A percentile compares a stretch with the other conserved stretches of the same genome.
These are phyloP conservation scores for Anthostomella pinea DNA, from an alignment of 2,329 filamentous ascomycete genomes.

Conservation along the genomic window DNA sequence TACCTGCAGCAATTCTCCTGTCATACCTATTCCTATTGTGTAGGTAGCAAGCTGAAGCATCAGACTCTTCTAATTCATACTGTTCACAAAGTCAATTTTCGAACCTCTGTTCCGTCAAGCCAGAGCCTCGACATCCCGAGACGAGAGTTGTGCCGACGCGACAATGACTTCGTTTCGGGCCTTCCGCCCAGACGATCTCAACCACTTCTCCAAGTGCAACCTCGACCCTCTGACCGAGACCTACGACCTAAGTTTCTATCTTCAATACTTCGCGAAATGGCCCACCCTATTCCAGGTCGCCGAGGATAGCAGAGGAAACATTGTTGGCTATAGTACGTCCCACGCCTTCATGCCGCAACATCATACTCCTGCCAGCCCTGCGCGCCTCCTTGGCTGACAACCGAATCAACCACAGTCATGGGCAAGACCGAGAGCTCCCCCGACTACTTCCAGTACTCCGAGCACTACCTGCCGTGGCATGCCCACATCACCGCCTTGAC, in stretches of 20 bases:
- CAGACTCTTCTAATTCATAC: too few relatives aligned
- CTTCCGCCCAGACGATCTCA: conserved; percentile 79
- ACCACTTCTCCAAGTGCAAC: conserved; percentile 91
- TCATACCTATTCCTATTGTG: too few relatives aligned
- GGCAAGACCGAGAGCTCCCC: conserved; percentile 92
- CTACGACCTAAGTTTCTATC: conserved; percentile 92
- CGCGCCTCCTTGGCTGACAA: too few relatives aligned
- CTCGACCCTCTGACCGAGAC: conserved; percentile 97
- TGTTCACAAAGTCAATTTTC: conserved; percentile 6
- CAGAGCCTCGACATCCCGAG: too few relatives aligned
- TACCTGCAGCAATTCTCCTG: too few relatives aligned
- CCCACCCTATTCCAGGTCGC: conserved; percentile 91
- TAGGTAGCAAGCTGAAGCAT: too few relatives aligned
- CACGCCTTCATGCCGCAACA: background rate
- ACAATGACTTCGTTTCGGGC: conserved; percentile 80
- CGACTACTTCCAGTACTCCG: conserved; percentile 67
- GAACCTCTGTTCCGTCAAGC: too few relatives aligned
- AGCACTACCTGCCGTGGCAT: conserved; percentile 98
- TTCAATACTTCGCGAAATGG: conserved; percentile 95
- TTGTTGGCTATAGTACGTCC: conserved; percentile 85
- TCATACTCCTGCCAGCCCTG: too few relatives aligned
- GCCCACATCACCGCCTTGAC: conserved; percentile 96
- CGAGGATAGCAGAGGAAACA: conserved; percentile 80
- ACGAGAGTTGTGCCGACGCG: background rate
- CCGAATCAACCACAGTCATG: conserved; percentile 84